Base-by-base conservation (phyloP, 331 rosid genomes). In the Arachis monticola region DNA sequence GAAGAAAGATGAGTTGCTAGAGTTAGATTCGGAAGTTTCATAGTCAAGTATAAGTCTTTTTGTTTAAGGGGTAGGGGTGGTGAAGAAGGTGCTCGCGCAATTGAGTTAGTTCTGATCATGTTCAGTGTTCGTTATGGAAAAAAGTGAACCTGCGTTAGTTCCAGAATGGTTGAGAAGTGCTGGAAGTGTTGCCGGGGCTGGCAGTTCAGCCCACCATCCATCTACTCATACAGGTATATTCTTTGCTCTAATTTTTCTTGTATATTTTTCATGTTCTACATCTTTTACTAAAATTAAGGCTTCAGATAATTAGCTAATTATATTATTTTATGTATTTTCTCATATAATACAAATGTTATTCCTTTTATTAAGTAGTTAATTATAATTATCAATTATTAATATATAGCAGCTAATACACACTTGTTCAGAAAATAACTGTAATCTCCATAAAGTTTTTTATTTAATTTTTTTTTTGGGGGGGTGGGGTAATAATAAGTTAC, bases 161-260 rank as follows among this genome's bases (percentile, higher is more conserved):
- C 99, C 99, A 81, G 89, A 95, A 92, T 95, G 99, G 99, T 85
- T 95, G 96, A 92, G 97, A 89, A 86, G 78, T 84, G 64, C 97
- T 68, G 99, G 97, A 85, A 83, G 87, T 85, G 90, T 85, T 79
- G 77, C 96, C 53, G 98, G 93, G 80, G 87, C 87, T 79, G 90
- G 96, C 86, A 88, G 77, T 92, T 90, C 97, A 78, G 77, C 89
- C 92, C 96, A 77, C 89, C 99, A 90, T 78, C 72, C 93, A 44
- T 86, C 98, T 79, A 76, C 86, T 80, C 89, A 87, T 72, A 73
- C 96, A 6, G 99, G 99, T 95, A 83, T 64, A 40, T 80, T 59
- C 31, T 0, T 4, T 11, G 35, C 14, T 41, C 52, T 31, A 51
- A 70, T 42, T 53, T 52, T 31, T 74, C 38, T n/a, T 38, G 51